A percentile compares a stretch with the other conserved stretches of the same genome.
phyloP scores from a whole-genome alignment of 2,329 filamentous ascomycete species.

The Didymosphaeria variabile region DNA sequence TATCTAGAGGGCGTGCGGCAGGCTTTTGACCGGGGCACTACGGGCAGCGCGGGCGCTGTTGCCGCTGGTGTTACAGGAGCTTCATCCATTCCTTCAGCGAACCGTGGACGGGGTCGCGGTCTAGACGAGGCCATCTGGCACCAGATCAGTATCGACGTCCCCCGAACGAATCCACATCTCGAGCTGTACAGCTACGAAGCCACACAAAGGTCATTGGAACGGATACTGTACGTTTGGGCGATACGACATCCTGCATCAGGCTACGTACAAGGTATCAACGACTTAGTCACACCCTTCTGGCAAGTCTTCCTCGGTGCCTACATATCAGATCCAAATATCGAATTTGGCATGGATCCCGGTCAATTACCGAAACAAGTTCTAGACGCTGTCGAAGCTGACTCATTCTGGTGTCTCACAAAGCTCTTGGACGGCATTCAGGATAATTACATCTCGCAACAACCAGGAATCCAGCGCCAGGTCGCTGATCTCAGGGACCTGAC shows the following conservation, averaged over 20 bases:
- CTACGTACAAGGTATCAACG: constrained; percentile 98
- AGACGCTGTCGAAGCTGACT: constrained; percentile 96
- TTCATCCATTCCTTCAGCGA: constrained; percentile 52
- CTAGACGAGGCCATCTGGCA: constrained; percentile 99
- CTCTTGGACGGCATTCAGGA: constrained; percentile 98
- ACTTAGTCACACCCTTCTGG: constrained; percentile 97
- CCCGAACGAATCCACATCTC: constrained; percentile 93
- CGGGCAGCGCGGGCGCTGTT: constrained; percentile 46
- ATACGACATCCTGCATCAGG: constrained; percentile 96
- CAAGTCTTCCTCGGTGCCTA: constrained; percentile 96
- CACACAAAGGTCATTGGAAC: constrained; percentile 90
- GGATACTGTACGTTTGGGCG: constrained; percentile 97
- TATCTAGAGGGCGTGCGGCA: constrained; percentile 89
- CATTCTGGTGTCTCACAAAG: constrained; percentile 98
- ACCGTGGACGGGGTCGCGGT: constrained; percentile 73
- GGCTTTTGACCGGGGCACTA: constrained; percentile 66
- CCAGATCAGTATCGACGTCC: constrained; percentile 98
- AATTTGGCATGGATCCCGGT: constrained; percentile 94
- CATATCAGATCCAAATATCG: constrained; percentile 91
- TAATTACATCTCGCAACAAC: constrained; percentile 97
- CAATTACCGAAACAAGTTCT: constrained; percentile 89
- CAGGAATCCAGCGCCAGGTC: constrained; percentile 95
- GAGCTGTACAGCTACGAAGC: constrained; percentile 95
- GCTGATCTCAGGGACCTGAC: constrained; percentile 88
- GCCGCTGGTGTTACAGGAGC: constrained; percentile 64